Conservation (phyloP, 2,329 filamentous ascomycete genomes). For the Aspergillus tanneri region DNA sequence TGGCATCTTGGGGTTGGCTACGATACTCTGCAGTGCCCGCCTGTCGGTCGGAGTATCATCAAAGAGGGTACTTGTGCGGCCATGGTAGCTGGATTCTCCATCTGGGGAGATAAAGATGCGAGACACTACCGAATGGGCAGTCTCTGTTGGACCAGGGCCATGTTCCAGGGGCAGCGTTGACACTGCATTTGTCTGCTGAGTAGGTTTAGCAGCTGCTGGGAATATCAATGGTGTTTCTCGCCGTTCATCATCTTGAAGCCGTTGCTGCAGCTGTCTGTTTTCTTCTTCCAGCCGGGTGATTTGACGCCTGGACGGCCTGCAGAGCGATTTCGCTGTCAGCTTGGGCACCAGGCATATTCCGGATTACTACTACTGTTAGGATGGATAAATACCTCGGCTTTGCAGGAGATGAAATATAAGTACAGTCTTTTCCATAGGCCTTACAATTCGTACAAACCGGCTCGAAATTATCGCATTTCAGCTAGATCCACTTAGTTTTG, state of each 20-base stretch:
- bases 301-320: conserved; percentile 28
- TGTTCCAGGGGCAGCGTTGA: no score
- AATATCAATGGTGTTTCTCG: background rate
- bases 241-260: conserved; percentile 2
- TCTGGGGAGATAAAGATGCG: conserved; percentile 27
- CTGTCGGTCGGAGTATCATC: conserved; percentile 9
- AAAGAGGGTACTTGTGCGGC: background rate
- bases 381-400: conserved; percentile 21
- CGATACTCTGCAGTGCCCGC: background rate
- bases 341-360: background rate
- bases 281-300: conserved; percentile 26
- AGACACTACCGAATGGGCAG: conserved; percentile 5
- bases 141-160: no score
- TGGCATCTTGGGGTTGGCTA: conserved; percentile 10
- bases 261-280: conserved; percentile 24
- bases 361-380: background rate
- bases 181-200: no score
- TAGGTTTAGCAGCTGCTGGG: no score
- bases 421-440: conserved; percentile 47
- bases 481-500: conserved; percentile 31
- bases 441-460: conserved; percentile 50
- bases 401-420: conserved; percentile 40
- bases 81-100: conserved; percentile 19
- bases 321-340: background rate
- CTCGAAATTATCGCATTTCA: conserved; percentile 51